Evolutionary conservation across 306 rosid genomes (phyloP).

Genomic region (Rosa persica): DNA sequence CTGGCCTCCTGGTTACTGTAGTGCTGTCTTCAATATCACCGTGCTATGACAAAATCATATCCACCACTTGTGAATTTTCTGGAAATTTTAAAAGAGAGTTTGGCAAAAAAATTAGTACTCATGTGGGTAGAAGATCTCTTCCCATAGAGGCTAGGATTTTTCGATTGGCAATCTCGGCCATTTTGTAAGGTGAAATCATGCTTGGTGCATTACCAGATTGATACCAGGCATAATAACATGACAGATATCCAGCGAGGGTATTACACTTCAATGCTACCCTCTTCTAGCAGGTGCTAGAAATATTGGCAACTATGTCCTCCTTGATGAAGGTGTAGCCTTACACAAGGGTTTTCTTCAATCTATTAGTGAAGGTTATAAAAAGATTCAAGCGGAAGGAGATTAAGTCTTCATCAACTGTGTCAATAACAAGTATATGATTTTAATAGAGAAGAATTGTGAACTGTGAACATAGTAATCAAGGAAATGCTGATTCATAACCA

Average conservation of each 20-base stretch:
- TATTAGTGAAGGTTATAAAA: neutral
- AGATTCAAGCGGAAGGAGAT: neutral
- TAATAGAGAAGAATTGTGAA: neutral
- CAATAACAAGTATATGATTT: neutral
- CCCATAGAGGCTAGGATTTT: neutral
- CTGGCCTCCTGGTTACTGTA: constrained; percentile 47
- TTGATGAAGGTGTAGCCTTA: neutral
- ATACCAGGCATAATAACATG: neutral
- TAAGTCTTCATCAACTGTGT: neutral
- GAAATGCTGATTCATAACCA: neutral
- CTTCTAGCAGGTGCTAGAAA: neutral
- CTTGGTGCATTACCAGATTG: neutral
- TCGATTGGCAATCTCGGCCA: neutral
- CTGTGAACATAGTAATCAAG: neutral
- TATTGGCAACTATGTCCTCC: neutral
- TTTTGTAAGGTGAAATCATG: neutral
- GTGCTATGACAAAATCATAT: constrained; percentile 73
- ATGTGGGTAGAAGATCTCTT: neutral
- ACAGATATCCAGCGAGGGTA: neutral
- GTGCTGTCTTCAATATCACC: constrained; percentile 35
- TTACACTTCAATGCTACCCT: neutral
- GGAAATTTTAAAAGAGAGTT: constrained; percentile 34
- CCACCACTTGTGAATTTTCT: constrained; percentile 94
- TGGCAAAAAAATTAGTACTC: too few relatives aligned
- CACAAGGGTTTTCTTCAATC: neutral